Evolutionary conservation across 2,329 filamentous ascomycete genomes (phyloP), one percentile per base, ranked within the genome.

Genomic region (Fusarium sororula): DNA sequence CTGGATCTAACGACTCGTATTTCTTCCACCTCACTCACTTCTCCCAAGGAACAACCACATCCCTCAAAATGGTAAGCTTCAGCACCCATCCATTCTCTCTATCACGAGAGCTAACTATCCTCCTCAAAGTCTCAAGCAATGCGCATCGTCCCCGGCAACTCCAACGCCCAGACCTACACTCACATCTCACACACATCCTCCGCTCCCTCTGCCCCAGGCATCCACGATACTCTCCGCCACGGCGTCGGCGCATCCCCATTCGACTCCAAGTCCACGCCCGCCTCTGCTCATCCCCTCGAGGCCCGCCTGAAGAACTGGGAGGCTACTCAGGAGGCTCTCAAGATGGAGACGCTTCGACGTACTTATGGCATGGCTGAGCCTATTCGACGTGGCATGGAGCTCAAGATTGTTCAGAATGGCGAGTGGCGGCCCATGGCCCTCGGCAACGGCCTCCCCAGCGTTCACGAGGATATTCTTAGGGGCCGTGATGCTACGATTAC

Each of bases 291-390:
- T 87, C 96, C 96, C 0, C 93, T 99, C 79, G 96, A 98, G 86
- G 88, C 93, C 61, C 95, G 96, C 72, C 93, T 99, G 67, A 90
- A 92, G 80, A 90, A 91, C 81, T 99, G 96, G 96, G 94, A 96
- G 84, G 88, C 92, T 66, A 98, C 95, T 47, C 96, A 98, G 85
- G 93, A 98, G 79, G 83, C 87, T 39, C 84, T 98, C 81, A 96
- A 97, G 85, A 96, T 98, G 93, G 91, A 95, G 85, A 89, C 91
- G 59, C 90, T 98, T 79, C 91, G 94, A 74, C 93, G 94, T 75
- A 92, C 94, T 53, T 98, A 95, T 83, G 96, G 96, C 75, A 92
- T 98, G 79, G 94, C 93, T 32, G 96, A 98, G 89, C 96, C 96
- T 7, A 91, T 98, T 79, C 91, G 95, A 65, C 91, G 96, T 62